Conservation (phyloP, 2,329 filamentous ascomycete genomes). For the Pseudovirgaria hyperparasitica region DNA sequence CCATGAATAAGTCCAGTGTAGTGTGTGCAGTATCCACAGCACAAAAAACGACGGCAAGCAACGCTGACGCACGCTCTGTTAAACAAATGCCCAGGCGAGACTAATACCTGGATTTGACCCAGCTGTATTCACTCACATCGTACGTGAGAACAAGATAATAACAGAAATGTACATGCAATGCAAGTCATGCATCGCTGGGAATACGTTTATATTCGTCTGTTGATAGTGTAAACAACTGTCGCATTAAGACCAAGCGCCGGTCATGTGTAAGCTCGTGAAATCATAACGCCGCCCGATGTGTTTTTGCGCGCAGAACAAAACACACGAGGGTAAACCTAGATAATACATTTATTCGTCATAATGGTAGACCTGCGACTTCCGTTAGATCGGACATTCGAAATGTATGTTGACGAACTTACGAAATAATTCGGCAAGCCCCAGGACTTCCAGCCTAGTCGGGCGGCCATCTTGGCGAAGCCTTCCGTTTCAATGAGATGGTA, state of each 20-base stretch:
- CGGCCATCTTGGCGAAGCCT: conserved; percentile 95
- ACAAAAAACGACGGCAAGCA: no score
- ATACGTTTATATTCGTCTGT: no score
- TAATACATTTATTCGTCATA: conserved; percentile 57
- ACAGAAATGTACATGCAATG: no score
- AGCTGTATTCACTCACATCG: no score
- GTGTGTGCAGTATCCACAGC: no score
- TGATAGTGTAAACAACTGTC: no score
- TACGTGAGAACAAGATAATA: no score
- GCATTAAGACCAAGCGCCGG: neutral
- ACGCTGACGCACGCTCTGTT: no score
- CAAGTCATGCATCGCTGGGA: no score
- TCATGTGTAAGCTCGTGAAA: neutral
- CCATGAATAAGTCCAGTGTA: no score
- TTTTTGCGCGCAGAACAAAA: neutral
- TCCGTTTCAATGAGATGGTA: conserved; percentile 97
- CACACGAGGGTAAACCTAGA: neutral
- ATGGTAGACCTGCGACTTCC: conserved; percentile 57
- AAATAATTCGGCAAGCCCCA: conserved; percentile 95
- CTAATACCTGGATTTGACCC: no score
- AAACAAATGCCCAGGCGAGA: no score
- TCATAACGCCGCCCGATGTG: conserved; percentile 3
- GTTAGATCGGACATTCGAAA: neutral
- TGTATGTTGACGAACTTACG: conserved; percentile 40
- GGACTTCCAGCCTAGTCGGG: conserved; percentile 70